A percentile compares a stretch with the other conserved stretches of the same genome.
Evolutionary conservation across 1,284 basidiomycete species (phyloP).

Genomic region (Hemileccinum hortonii): DNA sequence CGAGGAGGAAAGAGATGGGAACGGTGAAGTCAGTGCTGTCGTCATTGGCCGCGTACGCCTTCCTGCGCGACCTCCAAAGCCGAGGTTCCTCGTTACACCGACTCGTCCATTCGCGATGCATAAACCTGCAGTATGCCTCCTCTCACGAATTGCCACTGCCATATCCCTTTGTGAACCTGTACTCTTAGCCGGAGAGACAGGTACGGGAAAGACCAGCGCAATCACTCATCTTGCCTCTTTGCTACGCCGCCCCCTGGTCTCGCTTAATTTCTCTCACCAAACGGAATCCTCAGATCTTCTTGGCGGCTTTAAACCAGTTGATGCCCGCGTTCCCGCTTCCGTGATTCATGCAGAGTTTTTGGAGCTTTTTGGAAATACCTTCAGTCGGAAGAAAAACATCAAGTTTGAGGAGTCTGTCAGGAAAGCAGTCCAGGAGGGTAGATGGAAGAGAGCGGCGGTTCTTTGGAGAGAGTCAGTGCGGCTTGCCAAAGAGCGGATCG

Average conservation of each 20-base stretch:
- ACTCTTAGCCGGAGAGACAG: constrained; percentile 95
- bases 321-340: constrained; percentile 77
- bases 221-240: constrained; percentile 86
- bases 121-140: constrained; percentile 76
- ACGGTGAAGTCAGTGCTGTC: constrained; percentile 57
- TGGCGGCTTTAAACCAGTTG: constrained; percentile 95
- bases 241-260: constrained; percentile 78
- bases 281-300: constrained; percentile 94
- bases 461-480: constrained; percentile 83
- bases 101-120: constrained; percentile 86
- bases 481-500: constrained; percentile 66
- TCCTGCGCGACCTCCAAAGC: constrained; percentile 41
- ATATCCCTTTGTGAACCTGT: constrained; percentile 81
- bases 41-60: constrained; percentile 59
- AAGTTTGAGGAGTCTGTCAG: constrained; percentile 84
- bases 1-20: constrained; percentile 63
- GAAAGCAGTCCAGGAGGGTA: constrained; percentile 79
- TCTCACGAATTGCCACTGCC: constrained; percentile 81
- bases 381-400: constrained; percentile 88
- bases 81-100: constrained; percentile 34
- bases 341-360: constrained; percentile 77
- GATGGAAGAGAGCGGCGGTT: constrained; percentile 83
- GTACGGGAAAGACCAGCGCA: constrained; percentile 96
- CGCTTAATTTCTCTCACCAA: constrained; percentile 95
- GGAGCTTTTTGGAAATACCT: constrained; percentile 84